Base-by-base conservation (phyloP, 805 yeast genomes). In the Yamadazyma ubonensis region DNA sequence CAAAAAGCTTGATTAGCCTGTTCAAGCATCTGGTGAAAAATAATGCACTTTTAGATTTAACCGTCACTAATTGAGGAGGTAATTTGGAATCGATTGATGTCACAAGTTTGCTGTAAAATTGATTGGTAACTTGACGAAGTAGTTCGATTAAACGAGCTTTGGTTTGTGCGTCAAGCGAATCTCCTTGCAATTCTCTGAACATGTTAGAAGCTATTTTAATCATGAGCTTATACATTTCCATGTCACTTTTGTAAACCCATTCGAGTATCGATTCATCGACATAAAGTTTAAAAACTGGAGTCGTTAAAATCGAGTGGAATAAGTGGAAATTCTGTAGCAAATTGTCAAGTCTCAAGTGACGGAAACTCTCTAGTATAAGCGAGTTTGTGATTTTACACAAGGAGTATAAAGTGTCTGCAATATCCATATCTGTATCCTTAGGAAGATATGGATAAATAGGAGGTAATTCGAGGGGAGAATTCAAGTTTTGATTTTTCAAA, bases 161-260 rank as follows among this genome's bases (percentile, higher is more conserved):
- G 26, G 7, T 12, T 6, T 23, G 26, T 12, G 9, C 12, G 26
- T 23, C 6, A 12, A 6, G 26, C 8, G 26, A 23, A 23, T 10
- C 12, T 6, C 26, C 26, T 5, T 25, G 14, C 12, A 31, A 5
- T 17, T 37, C 40, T 8, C 25, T 9, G 17, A 37, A 37, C 19
- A 29, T 10, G 28, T 39, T 39, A 17, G 33, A 9, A 6, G 32
- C 10, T 19, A 39, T 9, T 14, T 39, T 39, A 25, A 39, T 32
- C 42, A 39, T 39, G 12, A 30, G 15, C 27, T 33, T 39, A 21
- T 33, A 39, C 21, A 36, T 33, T 2, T 17, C 25, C 29, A 39
- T 10, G 57, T 88, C 96, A 54, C 88, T 83, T 33, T 73, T 63
- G 22, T 70, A 51, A n/a, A 84, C 71, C 95, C 96, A 87, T 11